These are phyloP conservation scores for Magnaporthiopsis poae DNA, from an alignment of 2,329 filamentous ascomycete genomes.

Conservation along the genomic window DNA sequence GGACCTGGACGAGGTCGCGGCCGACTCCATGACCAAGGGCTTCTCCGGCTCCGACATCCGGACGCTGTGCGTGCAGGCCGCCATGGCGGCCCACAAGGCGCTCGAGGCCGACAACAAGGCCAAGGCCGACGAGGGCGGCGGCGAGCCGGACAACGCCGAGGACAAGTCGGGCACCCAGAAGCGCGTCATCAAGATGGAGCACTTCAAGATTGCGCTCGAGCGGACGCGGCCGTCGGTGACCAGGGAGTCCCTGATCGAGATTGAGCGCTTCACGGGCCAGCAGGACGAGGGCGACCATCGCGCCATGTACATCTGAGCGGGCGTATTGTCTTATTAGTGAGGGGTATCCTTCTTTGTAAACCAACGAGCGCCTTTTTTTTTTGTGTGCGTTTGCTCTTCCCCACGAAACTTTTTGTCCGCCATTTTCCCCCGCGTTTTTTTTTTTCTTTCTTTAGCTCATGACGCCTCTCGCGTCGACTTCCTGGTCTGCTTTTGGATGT, in stretches of 20 bases:
- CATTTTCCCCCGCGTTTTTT: too few species aligned
- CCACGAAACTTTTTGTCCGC: too few species aligned
- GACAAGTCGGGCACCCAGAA: not conserved
- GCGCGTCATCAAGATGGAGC: slow-evolving; percentile 4
- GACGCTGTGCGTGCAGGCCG: slow-evolving; percentile 4
- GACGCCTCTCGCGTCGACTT: too few species aligned
- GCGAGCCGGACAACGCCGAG: not conserved
- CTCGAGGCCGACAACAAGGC: not conserved
- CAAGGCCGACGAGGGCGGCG: not conserved
- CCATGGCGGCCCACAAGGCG: slow-evolving; percentile 4
- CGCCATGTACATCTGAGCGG: slow-evolving; percentile 4
- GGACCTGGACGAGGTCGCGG: slow-evolving; percentile 55
- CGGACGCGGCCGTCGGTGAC: slow-evolving; percentile 4
- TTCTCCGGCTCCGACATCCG: slow-evolving; percentile 6
- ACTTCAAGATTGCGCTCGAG: slow-evolving; percentile 1
- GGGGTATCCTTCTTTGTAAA: too few species aligned
- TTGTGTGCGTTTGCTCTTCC: too few species aligned
- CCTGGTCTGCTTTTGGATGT: too few species aligned
- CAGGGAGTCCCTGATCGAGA: slow-evolving; percentile 3
- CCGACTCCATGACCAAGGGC: not conserved
- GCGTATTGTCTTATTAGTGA: too few species aligned
- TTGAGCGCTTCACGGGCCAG: slow-evolving; percentile 2
- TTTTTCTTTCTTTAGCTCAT: too few species aligned
- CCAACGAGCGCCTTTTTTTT: too few species aligned
- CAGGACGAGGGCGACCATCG: slow-evolving; percentile 2